Conservation (phyloP, 495 filamentous ascomycete genomes). For the Mycothermus thermophilus region DNA sequence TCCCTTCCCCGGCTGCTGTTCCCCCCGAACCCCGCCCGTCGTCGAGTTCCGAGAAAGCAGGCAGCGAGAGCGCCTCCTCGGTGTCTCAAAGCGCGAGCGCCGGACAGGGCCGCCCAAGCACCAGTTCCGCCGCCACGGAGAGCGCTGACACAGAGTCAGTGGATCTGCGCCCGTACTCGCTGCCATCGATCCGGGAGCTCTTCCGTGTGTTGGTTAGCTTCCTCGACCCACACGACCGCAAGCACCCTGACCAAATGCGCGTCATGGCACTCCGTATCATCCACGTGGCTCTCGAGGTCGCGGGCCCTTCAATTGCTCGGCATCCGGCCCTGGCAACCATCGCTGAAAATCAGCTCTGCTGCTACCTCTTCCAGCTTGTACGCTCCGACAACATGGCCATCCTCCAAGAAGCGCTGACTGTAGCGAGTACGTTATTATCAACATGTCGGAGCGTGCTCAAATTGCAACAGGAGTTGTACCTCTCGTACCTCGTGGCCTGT, state of each 20-base stretch:
- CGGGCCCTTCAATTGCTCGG: slow-evolving; percentile 86
- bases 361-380: slow-evolving; percentile 91
- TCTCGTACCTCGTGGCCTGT: slow-evolving; percentile 89
- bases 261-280: slow-evolving; percentile 96
- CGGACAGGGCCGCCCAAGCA: slow-evolving; percentile 18
- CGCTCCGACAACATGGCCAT: slow-evolving; percentile 91
- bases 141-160: slow-evolving; percentile 32
- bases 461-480: slow-evolving; percentile 90
- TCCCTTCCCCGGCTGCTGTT: neutral
- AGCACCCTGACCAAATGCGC: slow-evolving; percentile 86
- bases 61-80: slow-evolving; percentile 15
- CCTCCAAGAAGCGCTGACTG: slow-evolving; percentile 78
- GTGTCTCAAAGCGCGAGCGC: slow-evolving; percentile 5
- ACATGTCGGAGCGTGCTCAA: slow-evolving; percentile 89
- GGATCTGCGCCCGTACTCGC: slow-evolving; percentile 72
- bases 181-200: slow-evolving; percentile 86
- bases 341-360: slow-evolving; percentile 86
- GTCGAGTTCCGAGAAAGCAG: slow-evolving; percentile 27
- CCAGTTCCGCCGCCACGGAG: slow-evolving; percentile 21
- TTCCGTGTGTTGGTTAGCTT: slow-evolving; percentile 93
- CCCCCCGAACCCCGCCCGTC: slow-evolving; percentile 9
- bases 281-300: slow-evolving; percentile 92
- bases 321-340: slow-evolving; percentile 80
- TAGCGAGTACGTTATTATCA: slow-evolving; percentile 77
- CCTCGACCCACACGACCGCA: slow-evolving; percentile 79